Evolutionary conservation across 257 asterid genomes (phyloP), one percentile per base, ranked within the genome.

Genomic region (Gentiana dahurica): DNA sequence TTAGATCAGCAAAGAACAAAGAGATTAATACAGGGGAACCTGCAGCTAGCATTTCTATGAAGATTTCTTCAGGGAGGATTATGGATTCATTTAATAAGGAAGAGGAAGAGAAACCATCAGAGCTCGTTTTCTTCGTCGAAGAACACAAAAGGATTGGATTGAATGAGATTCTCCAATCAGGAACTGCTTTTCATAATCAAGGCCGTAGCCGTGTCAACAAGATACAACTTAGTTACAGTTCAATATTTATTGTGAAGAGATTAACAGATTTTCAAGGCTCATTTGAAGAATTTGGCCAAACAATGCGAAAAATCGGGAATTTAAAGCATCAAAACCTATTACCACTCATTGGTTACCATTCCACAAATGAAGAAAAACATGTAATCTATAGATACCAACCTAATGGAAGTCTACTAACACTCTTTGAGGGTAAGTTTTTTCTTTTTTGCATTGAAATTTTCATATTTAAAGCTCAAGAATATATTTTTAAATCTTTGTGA

Each of bases 301-400:
- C 74, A 13, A 76, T 76, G 83, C 63, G 62, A 58, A 76, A 55
- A 48, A 39, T 79, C 0, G 83, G 83, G 12, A 60, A 53, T 38
- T 58, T 73, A 72, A 79, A 64, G 71, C 86, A 79, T 68, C 71
- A 67, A 32, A 75, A 75, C 59, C 44, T 79, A 4, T 80, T 76
- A 33, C 74, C 81, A 37, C 78, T 71, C 35, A 59, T 76, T 51
- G 79, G 69, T 51, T 79, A 68, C 67, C 57, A 63, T 53, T 71
- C 80, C 52, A 54, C 71, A 43, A 59, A 15, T 15, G 68, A 73
- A 1, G 76, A 73, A 59, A 79, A 76, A 56, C 71, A 73, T 60
- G 69, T 79, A 3, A 57, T 76, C 49, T 79, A 79, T 63, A 51
- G 49, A 50, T 79, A 71, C 59, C 78, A 76, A 49, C 59, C 36